Evolutionary conservation across 2,329 filamentous ascomycete species (phyloP).

Genomic region (Tolypocladium cylindrosporum): DNA sequence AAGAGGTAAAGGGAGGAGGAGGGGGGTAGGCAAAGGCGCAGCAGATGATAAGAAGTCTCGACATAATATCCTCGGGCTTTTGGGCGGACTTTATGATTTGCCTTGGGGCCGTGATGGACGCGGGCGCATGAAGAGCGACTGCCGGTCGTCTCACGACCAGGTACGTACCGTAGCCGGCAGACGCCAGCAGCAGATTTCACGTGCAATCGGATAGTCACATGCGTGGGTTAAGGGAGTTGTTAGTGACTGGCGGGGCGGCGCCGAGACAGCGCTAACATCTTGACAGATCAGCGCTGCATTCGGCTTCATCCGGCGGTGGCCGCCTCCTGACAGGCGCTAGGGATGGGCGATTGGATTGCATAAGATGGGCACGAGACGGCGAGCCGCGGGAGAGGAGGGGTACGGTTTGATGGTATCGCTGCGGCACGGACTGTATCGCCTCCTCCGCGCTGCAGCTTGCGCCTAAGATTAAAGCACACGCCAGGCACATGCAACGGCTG

Average conservation of each 20-base stretch:
- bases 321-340: neutral
- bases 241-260: neutral
- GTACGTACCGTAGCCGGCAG: neutral
- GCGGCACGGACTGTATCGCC: neutral
- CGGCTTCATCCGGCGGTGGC: neutral
- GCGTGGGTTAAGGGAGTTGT: constrained; percentile 2
- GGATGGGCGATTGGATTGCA: neutral
- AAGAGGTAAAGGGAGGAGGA: neutral
- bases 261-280: neutral
- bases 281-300: neutral
- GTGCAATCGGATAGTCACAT: constrained; percentile 1
- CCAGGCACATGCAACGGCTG: constrained; percentile 3
- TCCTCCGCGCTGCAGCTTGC: neutral
- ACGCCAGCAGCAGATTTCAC: neutral
- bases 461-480: neutral
- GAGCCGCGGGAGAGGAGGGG: neutral
- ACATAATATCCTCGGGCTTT: constrained; percentile 1
- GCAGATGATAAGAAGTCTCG: neutral
- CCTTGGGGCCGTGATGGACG: neutral
- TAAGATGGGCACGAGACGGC: neutral
- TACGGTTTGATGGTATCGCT: neutral
- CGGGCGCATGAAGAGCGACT: neutral
- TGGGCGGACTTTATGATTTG: neutral
- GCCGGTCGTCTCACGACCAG: neutral
- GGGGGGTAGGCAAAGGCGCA: neutral